phyloP scores from a whole-genome alignment of 306 rosid genomes.

The Sicyos baderoa region DNA sequence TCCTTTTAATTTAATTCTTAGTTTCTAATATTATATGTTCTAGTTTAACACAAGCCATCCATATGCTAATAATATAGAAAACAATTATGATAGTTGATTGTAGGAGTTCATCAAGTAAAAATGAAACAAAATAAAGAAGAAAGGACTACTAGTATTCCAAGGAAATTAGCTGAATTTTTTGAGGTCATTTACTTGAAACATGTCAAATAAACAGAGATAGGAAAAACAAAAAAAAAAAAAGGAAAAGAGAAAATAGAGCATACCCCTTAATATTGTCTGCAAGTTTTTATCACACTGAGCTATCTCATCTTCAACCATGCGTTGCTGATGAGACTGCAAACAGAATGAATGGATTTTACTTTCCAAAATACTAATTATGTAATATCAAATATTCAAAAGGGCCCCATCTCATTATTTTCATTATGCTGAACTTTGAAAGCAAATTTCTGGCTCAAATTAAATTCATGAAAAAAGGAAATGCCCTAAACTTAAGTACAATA shows the following conservation, averaged over 20 bases:
- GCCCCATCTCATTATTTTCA: conserved; percentile 5
- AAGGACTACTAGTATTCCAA: not conserved
- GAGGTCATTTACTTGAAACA: not conserved
- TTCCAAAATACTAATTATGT: not conserved
- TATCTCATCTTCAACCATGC: conserved; percentile 52
- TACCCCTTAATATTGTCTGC: conserved; percentile 51
- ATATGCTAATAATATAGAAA: not conserved
- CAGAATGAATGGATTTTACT: conserved; percentile 22
- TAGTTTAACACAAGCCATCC: not conserved
- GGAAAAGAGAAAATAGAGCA: conserved; percentile 7
- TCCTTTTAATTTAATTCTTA: not conserved
- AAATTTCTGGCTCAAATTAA: not conserved
- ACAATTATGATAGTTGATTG: not conserved
- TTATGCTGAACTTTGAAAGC: not conserved
- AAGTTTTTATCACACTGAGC: conserved; percentile 51
- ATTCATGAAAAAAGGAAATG: not conserved
- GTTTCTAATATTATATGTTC: conserved; percentile 3
- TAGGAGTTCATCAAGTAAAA: not conserved
- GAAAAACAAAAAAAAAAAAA: not conserved
- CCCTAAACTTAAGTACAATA: not conserved
- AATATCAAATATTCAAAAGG: not conserved
- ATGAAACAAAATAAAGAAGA: not conserved
- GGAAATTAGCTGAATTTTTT: not conserved
- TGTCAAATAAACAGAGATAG: not conserved
- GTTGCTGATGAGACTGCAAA: conserved; percentile 60